phyloP scores from a whole-genome alignment of 2,329 filamentous ascomycete genomes.

The Acrocalymma vagum region DNA sequence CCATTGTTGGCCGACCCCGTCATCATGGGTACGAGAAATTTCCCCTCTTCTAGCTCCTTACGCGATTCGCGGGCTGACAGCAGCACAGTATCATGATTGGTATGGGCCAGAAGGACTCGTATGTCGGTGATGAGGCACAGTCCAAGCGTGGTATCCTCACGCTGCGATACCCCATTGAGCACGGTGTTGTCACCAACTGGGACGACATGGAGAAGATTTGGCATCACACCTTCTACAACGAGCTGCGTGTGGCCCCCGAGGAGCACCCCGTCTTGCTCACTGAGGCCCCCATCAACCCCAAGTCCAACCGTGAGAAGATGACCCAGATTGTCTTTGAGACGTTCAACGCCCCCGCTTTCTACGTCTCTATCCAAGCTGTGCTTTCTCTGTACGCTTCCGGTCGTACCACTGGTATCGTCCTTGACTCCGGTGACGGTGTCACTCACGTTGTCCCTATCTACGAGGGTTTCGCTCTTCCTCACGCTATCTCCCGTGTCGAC shows the following conservation, averaged over 20 bases:
- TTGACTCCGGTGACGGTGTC: slow-evolving; percentile 99
- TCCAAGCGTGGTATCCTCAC: slow-evolving; percentile 99
- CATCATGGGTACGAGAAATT: slow-evolving; percentile 94
- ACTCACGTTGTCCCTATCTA: slow-evolving; percentile 99
- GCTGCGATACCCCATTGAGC: slow-evolving; percentile 99
- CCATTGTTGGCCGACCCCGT: slow-evolving; percentile 99
- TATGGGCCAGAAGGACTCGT: slow-evolving; percentile 99
- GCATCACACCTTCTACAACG: slow-evolving; percentile 99
- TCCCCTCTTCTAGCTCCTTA: slow-evolving; percentile 20
- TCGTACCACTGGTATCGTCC: slow-evolving; percentile 99
- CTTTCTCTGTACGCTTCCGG: slow-evolving; percentile 99
- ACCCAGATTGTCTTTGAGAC: slow-evolving; percentile 99
- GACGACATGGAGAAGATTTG: slow-evolving; percentile 99
- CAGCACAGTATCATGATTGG: slow-evolving; percentile 96
- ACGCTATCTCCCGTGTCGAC: slow-evolving; percentile 99
- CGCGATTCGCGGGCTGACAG: slow-evolving; percentile 48
- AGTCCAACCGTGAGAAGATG: slow-evolving; percentile 99
- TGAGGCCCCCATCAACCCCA: slow-evolving; percentile 99
- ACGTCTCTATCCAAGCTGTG: slow-evolving; percentile 99
- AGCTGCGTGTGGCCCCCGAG: slow-evolving; percentile 99
- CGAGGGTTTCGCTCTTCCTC: slow-evolving; percentile 99
- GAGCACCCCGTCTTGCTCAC: slow-evolving; percentile 99
- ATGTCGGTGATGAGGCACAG: slow-evolving; percentile 99
- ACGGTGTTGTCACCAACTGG: slow-evolving; percentile 99
- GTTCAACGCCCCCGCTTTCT: slow-evolving; percentile 99